Base-by-base conservation (phyloP, 495 filamentous ascomycete genomes). In the Immersiella caudata region DNA sequence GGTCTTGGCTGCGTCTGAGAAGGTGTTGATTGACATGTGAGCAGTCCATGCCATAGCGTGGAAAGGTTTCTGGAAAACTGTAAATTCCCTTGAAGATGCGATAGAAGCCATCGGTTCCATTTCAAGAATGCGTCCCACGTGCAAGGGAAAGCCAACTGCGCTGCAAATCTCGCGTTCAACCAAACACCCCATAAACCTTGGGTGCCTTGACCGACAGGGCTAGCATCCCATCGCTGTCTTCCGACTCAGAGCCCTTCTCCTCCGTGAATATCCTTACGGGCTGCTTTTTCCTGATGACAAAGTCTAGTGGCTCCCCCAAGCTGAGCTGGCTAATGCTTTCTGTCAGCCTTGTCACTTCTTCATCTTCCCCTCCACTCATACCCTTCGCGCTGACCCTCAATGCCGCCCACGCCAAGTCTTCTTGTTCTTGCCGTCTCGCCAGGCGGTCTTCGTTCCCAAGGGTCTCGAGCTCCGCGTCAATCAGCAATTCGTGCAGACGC, bases 401-500 rank as follows among this genome's bases (percentile, higher is more conserved):
- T 11, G 6, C 60, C n/a, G 5, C 60, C 35, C 60, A 26, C 16
- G 21, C 22, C 60, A 5, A 2, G 29, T 27, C 22, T 33, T 62
- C 60, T 7, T 14, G 6, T 0, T 16, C 35, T 33, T 50, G 60
- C 35, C 26, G 36, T 16, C n/a, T 21, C 16, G 26, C 20, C 35
- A 62, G 6, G 8, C 33, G 33, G 9, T 33, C 36, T 9, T 50
- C 56, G 25, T 26, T 33, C 7, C 5, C 56, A 1, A 29, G 6
- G 1, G 26, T 33, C 18, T 59, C 24, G 8, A 9, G 56, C 18
- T 59, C 21, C 33, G 25, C 56, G 18, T 33, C 24, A 8, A 2
- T 16, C 22, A 59, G 6, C 56, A 59, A 25, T 12, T 59, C 56
- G 6, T n/a, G 24, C 56, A 59, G 25, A 6, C 56, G 56, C 60